Percentiles rank a stretch among this genome's conserved stretches.
phyloP scores from a whole-genome alignment of 139 green algal genomes.

The Penium margaritaceum region DNA sequence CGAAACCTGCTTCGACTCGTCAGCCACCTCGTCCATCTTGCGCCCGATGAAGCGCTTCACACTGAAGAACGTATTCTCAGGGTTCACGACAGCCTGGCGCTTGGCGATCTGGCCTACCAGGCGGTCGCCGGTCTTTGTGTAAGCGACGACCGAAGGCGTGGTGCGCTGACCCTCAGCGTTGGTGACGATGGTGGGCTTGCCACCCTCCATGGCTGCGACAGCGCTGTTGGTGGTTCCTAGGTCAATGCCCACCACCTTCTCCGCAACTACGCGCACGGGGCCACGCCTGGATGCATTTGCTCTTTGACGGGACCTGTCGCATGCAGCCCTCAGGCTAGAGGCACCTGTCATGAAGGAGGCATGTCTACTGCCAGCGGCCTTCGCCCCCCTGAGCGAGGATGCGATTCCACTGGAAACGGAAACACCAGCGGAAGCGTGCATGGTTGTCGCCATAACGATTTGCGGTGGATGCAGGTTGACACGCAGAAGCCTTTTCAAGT shows the following conservation, averaged over 20 bases:
- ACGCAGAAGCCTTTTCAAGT: no score
- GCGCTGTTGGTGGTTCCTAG: slow-evolving; percentile 94
- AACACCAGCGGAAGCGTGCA: no score
- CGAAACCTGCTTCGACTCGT: slow-evolving; percentile 85
- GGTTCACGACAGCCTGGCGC: slow-evolving; percentile 95
- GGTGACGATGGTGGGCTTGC: slow-evolving; percentile 83
- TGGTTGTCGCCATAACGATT: no score
- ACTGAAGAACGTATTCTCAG: slow-evolving; percentile 97
- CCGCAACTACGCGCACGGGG: slow-evolving; percentile 42
- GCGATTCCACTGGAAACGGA: no score
- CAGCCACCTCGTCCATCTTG: slow-evolving; percentile 79
- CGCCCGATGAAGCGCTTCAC: slow-evolving; percentile 97
- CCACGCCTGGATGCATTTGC: no score
- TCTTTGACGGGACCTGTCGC: no score
- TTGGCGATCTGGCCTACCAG: slow-evolving; percentile 99
- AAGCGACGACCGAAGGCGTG: slow-evolving; percentile 94
- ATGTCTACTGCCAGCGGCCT: no score
- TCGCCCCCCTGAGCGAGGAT: no score
- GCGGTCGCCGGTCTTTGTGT: slow-evolving; percentile 67
- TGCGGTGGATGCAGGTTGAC: no score
- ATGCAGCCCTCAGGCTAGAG: no score
- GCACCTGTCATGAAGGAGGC: no score
- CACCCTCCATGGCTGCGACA: slow-evolving; percentile 57
- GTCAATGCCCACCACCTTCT: slow-evolving; percentile 88
- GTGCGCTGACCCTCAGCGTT: slow-evolving; percentile 94